Base-by-base conservation (phyloP, 768 basidiomycete species). In the Cantharellus anzutake region DNA sequence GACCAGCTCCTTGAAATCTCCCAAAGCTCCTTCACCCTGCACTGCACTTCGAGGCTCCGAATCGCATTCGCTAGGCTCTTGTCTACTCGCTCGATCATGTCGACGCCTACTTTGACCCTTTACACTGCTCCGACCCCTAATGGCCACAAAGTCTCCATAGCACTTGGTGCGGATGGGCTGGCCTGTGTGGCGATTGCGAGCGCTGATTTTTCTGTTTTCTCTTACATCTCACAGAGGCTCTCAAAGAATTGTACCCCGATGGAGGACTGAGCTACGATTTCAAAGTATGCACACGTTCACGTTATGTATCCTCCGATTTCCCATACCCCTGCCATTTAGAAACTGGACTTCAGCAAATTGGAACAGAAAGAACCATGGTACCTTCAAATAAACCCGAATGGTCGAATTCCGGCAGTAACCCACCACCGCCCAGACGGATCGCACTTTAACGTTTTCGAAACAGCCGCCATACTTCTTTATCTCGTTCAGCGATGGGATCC, bases 401-500 rank as follows among this genome's bases (percentile, higher is more conserved):
- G 75, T 0, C 72, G 84, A 55, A 86, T 88, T 59, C 84, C 86
- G 3, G 75, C 76, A 37, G 70, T 88, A 41, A 72, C 80, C 41
- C 83, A 88, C 67, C 76, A 74, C 59, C 77, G 80, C 62, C 73
- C 79, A 52, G 69, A 70, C 64, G 52, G 52, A 11, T 14, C 14
- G 14, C 7, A 11, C 38, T 87, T 87, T 66, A 64, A 64, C 3
- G 78, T 87, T 42, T 88, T 88, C 64, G 87, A 90, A 67, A 81
- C 51, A 39, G 57, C 83, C 2, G 87, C 89, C 5, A 90, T 94
- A 61, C 70, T 91, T 58, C 70, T 90, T n/a, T 93, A 75, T 66
- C 79, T 94, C 57, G 75, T 75, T 29, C 82, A 87, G 67, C 79
- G 83, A 66, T 91, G 84, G 66, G 91, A 94, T 70, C 81, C 75